phyloP scores from a whole-genome alignment of 257 asterid species.

The Perilla frutescens region DNA sequence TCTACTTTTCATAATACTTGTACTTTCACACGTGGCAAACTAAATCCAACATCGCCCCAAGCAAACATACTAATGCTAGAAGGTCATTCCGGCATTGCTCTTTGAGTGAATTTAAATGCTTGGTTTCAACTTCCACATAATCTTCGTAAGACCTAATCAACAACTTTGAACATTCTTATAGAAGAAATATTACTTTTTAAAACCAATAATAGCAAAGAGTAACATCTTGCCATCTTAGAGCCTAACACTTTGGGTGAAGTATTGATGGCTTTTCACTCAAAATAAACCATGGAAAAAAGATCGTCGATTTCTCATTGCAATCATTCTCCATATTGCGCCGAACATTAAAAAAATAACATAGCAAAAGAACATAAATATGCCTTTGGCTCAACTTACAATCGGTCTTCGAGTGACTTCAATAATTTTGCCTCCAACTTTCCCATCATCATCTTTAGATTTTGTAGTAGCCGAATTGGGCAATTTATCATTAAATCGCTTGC shows the following conservation, averaged over 20 bases:
- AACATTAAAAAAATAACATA: constrained; percentile 14
- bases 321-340: constrained; percentile 1
- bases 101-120: background rate
- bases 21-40: background rate
- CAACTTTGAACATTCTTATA: constrained; percentile 2
- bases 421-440: constrained; percentile 44
- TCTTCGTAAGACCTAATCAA: background rate
- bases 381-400: constrained; percentile 66
- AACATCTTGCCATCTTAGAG: constrained; percentile 25
- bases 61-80: background rate
- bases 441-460: constrained; percentile 34
- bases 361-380: constrained; percentile 40
- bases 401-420: constrained; percentile 74
- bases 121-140: background rate
- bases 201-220: background rate
- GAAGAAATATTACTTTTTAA: background rate
- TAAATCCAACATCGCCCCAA: background rate
- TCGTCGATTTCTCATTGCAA: constrained; percentile 19
- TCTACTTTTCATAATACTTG: background rate
- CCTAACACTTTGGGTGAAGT: background rate
- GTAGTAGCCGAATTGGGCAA: constrained; percentile 28
- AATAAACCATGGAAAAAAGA: constrained; percentile 6
- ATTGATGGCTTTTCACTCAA: background rate
- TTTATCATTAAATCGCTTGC: constrained; percentile 31
- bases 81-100: background rate